A percentile compares a stretch with the other conserved stretches of the same genome.
These are phyloP conservation scores for Neoboletus subvelutipes DNA, from an alignment of 768 basidiomycete genomes.

Conservation along the genomic window DNA sequence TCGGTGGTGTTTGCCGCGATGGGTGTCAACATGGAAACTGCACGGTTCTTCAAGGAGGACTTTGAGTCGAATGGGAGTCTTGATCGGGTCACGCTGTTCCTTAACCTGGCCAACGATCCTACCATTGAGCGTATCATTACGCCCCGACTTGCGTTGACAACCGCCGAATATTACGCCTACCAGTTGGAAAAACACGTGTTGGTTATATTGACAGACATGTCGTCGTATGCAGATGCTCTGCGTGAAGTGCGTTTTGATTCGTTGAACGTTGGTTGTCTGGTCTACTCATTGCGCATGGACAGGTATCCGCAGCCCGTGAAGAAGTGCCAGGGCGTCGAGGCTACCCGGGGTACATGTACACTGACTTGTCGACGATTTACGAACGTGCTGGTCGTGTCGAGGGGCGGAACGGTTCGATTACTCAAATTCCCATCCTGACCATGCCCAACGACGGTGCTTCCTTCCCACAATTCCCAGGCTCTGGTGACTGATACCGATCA, in stretches of 20 bases:
- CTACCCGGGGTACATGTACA: conserved; percentile 98
- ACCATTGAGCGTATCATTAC: conserved; percentile 99
- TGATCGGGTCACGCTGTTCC: conserved; percentile 96
- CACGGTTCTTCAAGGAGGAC: conserved; percentile 99
- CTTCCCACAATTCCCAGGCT: conserved; percentile 16
- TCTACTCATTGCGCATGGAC: conserved; percentile 11
- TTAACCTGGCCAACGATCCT: conserved; percentile 98
- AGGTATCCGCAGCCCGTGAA: conserved; percentile 96
- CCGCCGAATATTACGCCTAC: conserved; percentile 99
- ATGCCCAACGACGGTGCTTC: conserved; percentile 98
- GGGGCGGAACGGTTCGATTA: conserved; percentile 98
- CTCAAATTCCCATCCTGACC: conserved; percentile 98
- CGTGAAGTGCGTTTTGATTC: conserved; percentile 66
- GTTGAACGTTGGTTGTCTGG: conserved; percentile 13
- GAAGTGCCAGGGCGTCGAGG: conserved; percentile 99
- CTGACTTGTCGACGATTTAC: conserved; percentile 98
- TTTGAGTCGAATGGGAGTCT: conserved; percentile 98
- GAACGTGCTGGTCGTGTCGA: conserved; percentile 98
- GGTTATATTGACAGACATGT: conserved; percentile 99
- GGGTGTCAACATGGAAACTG: conserved; percentile 99
- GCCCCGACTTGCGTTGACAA: conserved; percentile 94
- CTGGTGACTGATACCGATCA: conserved; percentile 26
- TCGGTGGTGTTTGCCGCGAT: conserved; percentile 99
- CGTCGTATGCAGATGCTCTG: conserved; percentile 93
- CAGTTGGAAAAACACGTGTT: conserved; percentile 99